Percentiles rank a stretch among this genome's conserved stretches.
Evolutionary conservation across 495 filamentous ascomycete genomes (phyloP).

Genomic region (Tuber melanosporum): DNA sequence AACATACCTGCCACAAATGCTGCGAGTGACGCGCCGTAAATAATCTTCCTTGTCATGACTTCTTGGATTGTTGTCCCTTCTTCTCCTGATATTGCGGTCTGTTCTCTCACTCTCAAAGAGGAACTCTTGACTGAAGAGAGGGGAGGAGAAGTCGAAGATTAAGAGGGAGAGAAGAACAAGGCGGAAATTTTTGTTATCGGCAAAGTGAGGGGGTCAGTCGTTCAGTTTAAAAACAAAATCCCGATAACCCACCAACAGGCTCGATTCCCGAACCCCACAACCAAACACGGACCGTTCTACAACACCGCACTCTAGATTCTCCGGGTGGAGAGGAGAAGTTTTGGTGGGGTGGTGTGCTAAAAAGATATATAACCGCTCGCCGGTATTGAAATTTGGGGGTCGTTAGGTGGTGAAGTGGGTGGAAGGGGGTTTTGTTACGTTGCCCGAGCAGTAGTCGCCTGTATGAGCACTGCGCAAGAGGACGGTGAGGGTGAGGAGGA

Average conservation of each 20-base stretch:
- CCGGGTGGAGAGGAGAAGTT: neutral
- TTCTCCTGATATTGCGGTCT: neutral
- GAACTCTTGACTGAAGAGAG: slow-evolving; percentile 4
- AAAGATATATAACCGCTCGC: slow-evolving; percentile 1
- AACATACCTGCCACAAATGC: slow-evolving; percentile 57
- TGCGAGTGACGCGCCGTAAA: slow-evolving; percentile 55
- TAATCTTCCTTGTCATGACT: slow-evolving; percentile 22
- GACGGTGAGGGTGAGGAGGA: neutral
- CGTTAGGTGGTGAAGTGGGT: neutral
- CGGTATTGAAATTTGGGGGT: neutral
- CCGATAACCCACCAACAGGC: slow-evolving; percentile 5
- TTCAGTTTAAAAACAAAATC: neutral
- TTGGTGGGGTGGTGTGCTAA: neutral
- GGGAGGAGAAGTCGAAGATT: slow-evolving; percentile 5
- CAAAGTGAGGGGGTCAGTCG: neutral
- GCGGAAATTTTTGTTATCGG: slow-evolving; percentile 2
- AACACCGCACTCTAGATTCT: neutral
- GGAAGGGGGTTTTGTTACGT: neutral
- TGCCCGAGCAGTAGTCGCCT: neutral
- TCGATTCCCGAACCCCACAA: slow-evolving; percentile 1
- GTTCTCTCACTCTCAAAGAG: neutral
- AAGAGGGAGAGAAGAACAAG: slow-evolving; percentile 8
- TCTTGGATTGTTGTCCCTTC: neutral
- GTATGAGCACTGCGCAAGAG: neutral
- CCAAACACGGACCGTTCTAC: slow-evolving; percentile 1